Percentiles rank a stretch among this genome's conserved stretches.
phyloP scores from a whole-genome alignment of 2,329 filamentous ascomycete genomes.

The Erysiphe pulchra region DNA sequence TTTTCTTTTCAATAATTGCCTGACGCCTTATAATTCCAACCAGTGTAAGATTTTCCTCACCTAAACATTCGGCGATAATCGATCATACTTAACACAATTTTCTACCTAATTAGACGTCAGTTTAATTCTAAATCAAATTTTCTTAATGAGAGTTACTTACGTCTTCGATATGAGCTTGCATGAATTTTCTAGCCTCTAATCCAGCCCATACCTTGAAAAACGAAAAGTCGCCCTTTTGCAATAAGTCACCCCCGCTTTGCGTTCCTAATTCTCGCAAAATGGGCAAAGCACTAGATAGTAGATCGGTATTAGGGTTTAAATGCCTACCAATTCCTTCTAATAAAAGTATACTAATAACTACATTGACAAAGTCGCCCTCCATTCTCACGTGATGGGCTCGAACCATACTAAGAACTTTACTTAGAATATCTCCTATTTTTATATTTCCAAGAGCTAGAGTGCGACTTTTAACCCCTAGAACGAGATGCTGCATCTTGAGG shows the following conservation, averaged over 20 bases:
- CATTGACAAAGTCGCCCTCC: slow-evolving; percentile 95
- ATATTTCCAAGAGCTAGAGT: slow-evolving; percentile 85
- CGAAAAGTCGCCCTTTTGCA: slow-evolving; percentile 48
- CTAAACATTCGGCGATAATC: slow-evolving; percentile 64
- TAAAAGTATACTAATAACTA: slow-evolving; percentile 80
- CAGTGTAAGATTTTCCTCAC: neutral
- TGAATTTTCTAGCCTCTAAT: slow-evolving; percentile 64
- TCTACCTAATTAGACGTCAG: slow-evolving; percentile 33
- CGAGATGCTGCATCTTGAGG: slow-evolving; percentile 87
- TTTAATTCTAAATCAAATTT: slow-evolving; percentile 1
- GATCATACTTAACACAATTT: slow-evolving; percentile 72
- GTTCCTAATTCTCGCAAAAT: slow-evolving; percentile 74
- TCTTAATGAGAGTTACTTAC: slow-evolving; percentile 22
- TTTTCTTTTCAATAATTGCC: too few relatives aligned
- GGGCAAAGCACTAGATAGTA: slow-evolving; percentile 65
- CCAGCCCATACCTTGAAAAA: slow-evolving; percentile 86
- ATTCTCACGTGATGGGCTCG: slow-evolving; percentile 74
- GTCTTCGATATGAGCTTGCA: slow-evolving; percentile 75
- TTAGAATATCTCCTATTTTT: slow-evolving; percentile 85
- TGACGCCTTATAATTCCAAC: neutral
- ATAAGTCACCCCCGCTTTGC: slow-evolving; percentile 42
- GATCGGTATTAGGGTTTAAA: slow-evolving; percentile 64
- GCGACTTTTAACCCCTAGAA: slow-evolving; percentile 67
- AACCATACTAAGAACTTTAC: slow-evolving; percentile 79
- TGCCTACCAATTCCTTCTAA: slow-evolving; percentile 82